A percentile compares a stretch with the other conserved stretches of the same genome.
Conservation (phyloP, 306 rosid genomes). For the Oxytropis ochrocephala region DNA sequence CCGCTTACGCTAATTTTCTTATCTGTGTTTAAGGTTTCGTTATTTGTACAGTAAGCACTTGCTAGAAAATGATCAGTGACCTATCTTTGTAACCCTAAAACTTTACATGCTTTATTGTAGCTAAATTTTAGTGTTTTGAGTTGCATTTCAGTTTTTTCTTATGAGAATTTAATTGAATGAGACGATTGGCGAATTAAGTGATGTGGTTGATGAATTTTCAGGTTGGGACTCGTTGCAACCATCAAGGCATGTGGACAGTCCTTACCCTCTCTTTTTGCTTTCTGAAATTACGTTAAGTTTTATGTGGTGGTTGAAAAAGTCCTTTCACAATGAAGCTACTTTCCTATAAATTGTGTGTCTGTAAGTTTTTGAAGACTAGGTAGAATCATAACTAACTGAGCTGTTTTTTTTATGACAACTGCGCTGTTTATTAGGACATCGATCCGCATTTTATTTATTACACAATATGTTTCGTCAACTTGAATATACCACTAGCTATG, state of each 20-base stretch:
- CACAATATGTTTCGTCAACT: background rate
- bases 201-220: conserved; percentile 44
- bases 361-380: background rate
- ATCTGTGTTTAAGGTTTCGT: no score
- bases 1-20: no score
- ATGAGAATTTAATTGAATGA: background rate
- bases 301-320: background rate
- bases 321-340: background rate
- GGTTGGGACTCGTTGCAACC: conserved; percentile 96
- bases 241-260: conserved; percentile 58
- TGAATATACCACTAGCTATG: background rate
- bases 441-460: background rate
- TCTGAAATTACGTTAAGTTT: background rate
- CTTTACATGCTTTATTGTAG: no score
- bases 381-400: background rate
- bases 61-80: no score
- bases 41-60: no score
- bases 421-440: background rate
- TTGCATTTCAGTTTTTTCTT: background rate
- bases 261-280: background rate
- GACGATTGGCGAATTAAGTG: conserved; percentile 18
- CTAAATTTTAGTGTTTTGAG: no score
- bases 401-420: no score
- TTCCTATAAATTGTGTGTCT: background rate
- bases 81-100: no score